phyloP scores from a whole-genome alignment of 1,284 basidiomycete genomes.

The Boletellus dicymbophilus region DNA sequence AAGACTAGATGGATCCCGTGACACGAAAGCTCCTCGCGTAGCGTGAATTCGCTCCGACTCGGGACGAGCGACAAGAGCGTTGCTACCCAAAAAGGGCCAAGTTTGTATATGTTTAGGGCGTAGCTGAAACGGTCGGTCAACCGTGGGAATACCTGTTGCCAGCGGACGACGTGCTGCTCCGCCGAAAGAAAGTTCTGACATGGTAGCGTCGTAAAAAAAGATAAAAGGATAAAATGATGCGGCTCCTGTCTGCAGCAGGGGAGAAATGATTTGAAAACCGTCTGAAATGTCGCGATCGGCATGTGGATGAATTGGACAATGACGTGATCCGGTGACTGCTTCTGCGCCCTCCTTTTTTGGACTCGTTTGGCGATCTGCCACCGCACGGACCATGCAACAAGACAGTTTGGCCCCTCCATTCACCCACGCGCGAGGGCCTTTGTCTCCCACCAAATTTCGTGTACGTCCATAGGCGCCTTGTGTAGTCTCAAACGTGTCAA shows the following conservation, averaged over 20 bases:
- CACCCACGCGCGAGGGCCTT: background rate
- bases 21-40: too few species aligned
- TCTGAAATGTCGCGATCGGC: constrained; percentile 32
- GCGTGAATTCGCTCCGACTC: too few species aligned
- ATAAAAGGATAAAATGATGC: background rate
- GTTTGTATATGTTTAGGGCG: background rate
- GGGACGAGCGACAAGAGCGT: too few species aligned
- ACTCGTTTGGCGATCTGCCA: constrained; percentile 23
- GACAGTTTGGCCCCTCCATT: background rate
- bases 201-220: too few species aligned
- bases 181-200: background rate
- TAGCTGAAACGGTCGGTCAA: background rate
- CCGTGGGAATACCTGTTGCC: too few species aligned
- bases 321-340: constrained; percentile 36
- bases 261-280: constrained; percentile 5
- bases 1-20: background rate
- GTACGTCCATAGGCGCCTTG: background rate
- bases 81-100: background rate
- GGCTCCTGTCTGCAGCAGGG: background rate
- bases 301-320: constrained; percentile 26
- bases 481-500: background rate
- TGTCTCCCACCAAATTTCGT: background rate
- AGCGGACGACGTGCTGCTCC: background rate
- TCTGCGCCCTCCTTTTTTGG: constrained; percentile 12
- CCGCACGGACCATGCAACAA: constrained; percentile 32